Conservation (phyloP, 2,329 filamentous ascomycete genomes). For the Cyphellophora attinorum region DNA sequence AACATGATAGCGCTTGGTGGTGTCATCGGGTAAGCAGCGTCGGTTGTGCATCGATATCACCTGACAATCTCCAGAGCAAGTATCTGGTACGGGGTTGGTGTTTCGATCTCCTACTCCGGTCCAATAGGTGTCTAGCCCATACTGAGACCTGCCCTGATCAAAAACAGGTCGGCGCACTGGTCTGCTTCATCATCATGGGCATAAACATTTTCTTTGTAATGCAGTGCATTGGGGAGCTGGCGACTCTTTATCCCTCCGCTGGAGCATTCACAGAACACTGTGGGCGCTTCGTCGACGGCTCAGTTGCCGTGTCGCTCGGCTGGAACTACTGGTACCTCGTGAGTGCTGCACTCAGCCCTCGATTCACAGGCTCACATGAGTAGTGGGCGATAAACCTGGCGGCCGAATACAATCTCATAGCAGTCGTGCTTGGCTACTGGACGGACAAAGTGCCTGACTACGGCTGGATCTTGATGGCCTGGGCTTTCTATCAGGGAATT, state of each 20-base stretch:
- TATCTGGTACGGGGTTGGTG: too few species aligned
- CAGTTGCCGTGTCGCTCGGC: conserved; percentile 36
- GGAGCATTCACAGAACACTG: conserved; percentile 21
- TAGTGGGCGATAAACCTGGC: conserved; percentile 49
- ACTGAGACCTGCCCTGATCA: too few species aligned
- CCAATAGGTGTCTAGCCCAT: too few species aligned
- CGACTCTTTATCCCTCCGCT: conserved; percentile 4
- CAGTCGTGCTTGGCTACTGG: conserved; percentile 37
- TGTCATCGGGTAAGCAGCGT: conserved; percentile 37
- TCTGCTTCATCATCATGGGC: too few species aligned
- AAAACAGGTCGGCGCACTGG: too few species aligned
- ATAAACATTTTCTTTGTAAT: too few species aligned
- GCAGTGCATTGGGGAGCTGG: conserved; percentile 5
- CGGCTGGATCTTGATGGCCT: conserved; percentile 39
- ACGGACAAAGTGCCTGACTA: conserved; percentile 34
- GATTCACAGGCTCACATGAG: conserved; percentile 65
- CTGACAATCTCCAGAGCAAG: conserved; percentile 42
- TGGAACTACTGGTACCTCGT: conserved; percentile 28
- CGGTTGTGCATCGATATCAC: too few species aligned
- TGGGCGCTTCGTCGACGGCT: conserved; percentile 33
- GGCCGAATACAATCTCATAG: conserved; percentile 35
- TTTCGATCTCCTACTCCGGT: too few species aligned
- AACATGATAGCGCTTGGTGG: conserved; percentile 17
- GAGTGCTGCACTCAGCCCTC: conserved; percentile 44
- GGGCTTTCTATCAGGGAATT: conserved; percentile 32